These are phyloP conservation scores for Citrullus mucosospermus DNA, from an alignment of 306 rosid genomes.

Conservation along the genomic window DNA sequence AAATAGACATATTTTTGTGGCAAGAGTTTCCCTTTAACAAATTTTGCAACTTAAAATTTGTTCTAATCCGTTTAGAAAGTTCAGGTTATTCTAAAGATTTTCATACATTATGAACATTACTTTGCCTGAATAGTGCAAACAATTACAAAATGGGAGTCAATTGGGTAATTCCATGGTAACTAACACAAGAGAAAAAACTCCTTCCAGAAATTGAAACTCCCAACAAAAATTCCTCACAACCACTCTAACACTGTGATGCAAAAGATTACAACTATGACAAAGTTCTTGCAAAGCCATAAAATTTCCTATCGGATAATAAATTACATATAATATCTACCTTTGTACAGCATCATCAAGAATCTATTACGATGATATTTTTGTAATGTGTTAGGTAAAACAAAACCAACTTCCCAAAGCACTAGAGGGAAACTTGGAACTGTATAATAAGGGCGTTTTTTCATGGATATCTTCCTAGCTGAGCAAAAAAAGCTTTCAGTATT, in stretches of 20 bases:
- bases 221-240: background rate
- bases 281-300: background rate
- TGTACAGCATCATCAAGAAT: background rate
- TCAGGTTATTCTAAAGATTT: too few species aligned
- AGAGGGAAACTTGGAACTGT: background rate
- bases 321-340: background rate
- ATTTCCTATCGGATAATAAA: background rate
- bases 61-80: too few species aligned
- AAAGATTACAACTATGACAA: background rate
- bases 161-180: background rate
- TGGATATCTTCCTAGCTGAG: background rate
- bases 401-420: background rate
- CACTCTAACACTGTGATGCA: background rate
- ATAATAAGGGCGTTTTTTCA: background rate
- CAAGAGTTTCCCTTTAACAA: too few species aligned
- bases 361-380: background rate
- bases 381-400: background rate
- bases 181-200: background rate
- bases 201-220: background rate
- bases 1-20: too few species aligned
- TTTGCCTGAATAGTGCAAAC: too few species aligned
- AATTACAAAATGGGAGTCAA: too few species aligned
- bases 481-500: constrained; percentile 18
- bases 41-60: too few species aligned
- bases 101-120: too few species aligned